A percentile compares a stretch with the other conserved stretches of the same genome.
Evolutionary conservation across 2,329 filamentous ascomycete genomes (phyloP).

Genomic region (Sclerotinia sclerotiorum): DNA sequence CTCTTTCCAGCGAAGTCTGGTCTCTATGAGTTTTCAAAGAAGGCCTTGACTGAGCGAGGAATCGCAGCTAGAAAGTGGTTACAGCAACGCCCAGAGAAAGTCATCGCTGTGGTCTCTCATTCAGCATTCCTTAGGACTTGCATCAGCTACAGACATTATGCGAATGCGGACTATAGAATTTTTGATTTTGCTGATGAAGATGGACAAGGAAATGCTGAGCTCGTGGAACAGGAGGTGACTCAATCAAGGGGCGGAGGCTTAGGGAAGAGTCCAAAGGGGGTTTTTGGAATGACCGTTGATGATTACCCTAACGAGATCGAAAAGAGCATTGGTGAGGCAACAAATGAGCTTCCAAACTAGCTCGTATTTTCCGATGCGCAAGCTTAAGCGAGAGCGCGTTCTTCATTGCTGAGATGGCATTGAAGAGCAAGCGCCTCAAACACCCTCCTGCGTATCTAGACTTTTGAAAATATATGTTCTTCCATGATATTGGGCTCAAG

Average conservation of each 20-base stretch:
- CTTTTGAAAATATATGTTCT: not conserved
- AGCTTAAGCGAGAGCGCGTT: not conserved
- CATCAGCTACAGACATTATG: constrained; percentile 34
- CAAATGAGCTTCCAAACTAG: constrained; percentile 28
- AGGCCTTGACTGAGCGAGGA: constrained; percentile 34
- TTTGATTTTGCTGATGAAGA: constrained; percentile 38
- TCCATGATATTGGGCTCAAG: not conserved
- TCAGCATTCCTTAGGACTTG: constrained; percentile 37
- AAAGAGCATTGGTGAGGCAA: constrained; percentile 25
- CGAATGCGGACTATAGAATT: constrained; percentile 40
- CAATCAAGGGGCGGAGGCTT: constrained; percentile 38
- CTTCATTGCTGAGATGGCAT: not conserved
- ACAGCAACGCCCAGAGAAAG: constrained; percentile 37
- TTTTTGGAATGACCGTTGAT: constrained; percentile 24
- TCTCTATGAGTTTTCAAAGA: constrained; percentile 36
- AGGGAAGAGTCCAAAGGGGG: constrained; percentile 36
- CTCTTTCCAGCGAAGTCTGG: constrained; percentile 37
- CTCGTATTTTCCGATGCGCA: not conserved
- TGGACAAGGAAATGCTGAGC: constrained; percentile 30
- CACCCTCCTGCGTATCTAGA: not conserved
- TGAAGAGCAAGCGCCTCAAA: not conserved
- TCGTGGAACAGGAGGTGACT: constrained; percentile 39
- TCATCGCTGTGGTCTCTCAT: constrained; percentile 41
- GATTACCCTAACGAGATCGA: constrained; percentile 13
- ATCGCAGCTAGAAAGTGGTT: constrained; percentile 36